Percentiles rank a stretch among this genome's conserved stretches.
These are phyloP conservation scores for Aureobasidium namibiae DNA, from an alignment of 2,329 filamentous ascomycete genomes.

Conservation along the genomic window DNA sequence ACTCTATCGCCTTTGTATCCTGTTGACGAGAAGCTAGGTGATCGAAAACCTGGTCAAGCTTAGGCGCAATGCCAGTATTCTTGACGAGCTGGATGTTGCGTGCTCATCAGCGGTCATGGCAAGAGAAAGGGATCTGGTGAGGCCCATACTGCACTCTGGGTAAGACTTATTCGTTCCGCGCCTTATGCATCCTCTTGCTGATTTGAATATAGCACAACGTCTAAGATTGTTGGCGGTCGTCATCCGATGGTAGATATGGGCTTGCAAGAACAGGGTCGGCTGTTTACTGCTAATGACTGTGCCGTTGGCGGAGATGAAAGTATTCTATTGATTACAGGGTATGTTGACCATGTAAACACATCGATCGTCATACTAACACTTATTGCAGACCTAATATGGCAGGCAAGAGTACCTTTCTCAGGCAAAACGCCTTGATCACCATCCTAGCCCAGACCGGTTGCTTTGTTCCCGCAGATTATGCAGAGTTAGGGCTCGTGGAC, in stretches of 20 bases:
- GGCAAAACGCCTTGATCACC: slow-evolving; percentile 90
- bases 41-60: slow-evolving; percentile 77
- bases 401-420: slow-evolving; percentile 90
- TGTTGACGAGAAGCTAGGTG: slow-evolving; percentile 29
- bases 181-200: not conserved
- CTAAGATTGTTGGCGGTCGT: slow-evolving; percentile 75
- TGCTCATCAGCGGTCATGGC: slow-evolving; percentile 79
- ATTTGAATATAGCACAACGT: slow-evolving; percentile 35
- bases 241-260: slow-evolving; percentile 89
- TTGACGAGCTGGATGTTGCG: slow-evolving; percentile 88
- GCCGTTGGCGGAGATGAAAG: slow-evolving; percentile 69
- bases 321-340: slow-evolving; percentile 59
- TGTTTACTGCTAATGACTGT: slow-evolving; percentile 81
- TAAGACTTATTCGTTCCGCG: not conserved
- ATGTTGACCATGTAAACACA: not conserved
- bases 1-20: not conserved
- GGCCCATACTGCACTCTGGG: slow-evolving; percentile 60
- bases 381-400: slow-evolving; percentile 75
- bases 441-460: slow-evolving; percentile 88
- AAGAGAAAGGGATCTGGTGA: slow-evolving; percentile 60
- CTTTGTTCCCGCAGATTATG: slow-evolving; percentile 83
- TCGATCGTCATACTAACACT: not conserved
- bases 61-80: slow-evolving; percentile 78
- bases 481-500: slow-evolving; percentile 85
- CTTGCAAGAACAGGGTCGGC: slow-evolving; percentile 67